phyloP scores from a whole-genome alignment of 2,329 filamentous ascomycete species.

The Pseudogymnoascus sp. region DNA sequence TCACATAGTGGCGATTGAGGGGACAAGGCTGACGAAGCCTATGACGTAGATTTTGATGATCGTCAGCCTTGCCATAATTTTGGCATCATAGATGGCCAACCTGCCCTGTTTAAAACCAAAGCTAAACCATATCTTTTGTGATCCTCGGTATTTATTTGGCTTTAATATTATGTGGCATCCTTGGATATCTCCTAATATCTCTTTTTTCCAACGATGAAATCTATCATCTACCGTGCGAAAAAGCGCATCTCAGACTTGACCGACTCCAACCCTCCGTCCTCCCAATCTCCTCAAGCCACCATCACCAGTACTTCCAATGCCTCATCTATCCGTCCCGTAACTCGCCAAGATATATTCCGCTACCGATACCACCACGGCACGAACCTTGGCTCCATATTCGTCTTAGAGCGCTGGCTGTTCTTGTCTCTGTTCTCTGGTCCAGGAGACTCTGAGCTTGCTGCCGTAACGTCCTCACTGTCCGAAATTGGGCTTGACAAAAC shows the following conservation, averaged over 20 bases:
- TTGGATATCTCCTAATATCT: not conserved
- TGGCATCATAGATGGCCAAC: not conserved
- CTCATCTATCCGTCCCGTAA: conserved; percentile 27
- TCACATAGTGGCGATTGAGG: not conserved
- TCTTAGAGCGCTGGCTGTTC: conserved; percentile 52
- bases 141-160: not conserved
- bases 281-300: not conserved
- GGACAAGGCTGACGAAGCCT: not conserved
- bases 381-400: conserved; percentile 51
- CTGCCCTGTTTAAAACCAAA: not conserved
- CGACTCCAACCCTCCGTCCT: conserved; percentile 11
- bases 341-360: conserved; percentile 36
- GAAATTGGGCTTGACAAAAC: conserved; percentile 40
- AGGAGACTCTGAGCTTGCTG: conserved; percentile 43
- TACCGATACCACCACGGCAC: conserved; percentile 54
- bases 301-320: conserved; percentile 13
- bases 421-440: conserved; percentile 39
- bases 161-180: not conserved
- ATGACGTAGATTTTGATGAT: not conserved
- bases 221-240: conserved; percentile 32
- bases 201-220: conserved; percentile 26
- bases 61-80: not conserved
- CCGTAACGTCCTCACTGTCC: conserved; percentile 38
- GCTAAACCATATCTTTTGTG: not conserved
- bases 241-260: conserved; percentile 22